phyloP scores from a whole-genome alignment of 371 early-diverging fungal species.

The Rhizopus stolonifer region DNA sequence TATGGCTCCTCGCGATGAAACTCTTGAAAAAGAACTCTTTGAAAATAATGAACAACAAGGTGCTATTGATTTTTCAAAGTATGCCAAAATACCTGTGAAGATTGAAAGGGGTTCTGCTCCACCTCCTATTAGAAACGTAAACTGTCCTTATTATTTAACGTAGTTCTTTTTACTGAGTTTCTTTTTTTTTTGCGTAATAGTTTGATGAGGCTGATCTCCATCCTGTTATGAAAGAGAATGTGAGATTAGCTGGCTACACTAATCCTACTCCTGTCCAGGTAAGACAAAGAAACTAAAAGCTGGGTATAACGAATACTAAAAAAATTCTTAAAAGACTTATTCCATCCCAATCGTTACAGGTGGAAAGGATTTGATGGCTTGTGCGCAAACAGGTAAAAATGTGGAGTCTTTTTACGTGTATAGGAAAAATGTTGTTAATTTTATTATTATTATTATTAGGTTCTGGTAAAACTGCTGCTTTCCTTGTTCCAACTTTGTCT shows the following conservation, averaged over 20 bases:
- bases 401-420: too few species aligned
- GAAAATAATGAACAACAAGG: constrained; percentile 34
- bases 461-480: constrained; percentile 91
- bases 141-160: not conserved
- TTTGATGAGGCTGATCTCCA: constrained; percentile 52
- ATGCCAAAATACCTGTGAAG: constrained; percentile 52
- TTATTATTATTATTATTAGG: too few species aligned
- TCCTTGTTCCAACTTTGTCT: constrained; percentile 90
- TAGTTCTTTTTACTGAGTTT: too few species aligned
- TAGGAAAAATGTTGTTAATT: too few species aligned
- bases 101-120: constrained; percentile 54
- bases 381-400: constrained; percentile 85
- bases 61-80: constrained; percentile 63
- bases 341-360: constrained; percentile 87
- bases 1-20: constrained; percentile 43
- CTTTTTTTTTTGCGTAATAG: too few species aligned
- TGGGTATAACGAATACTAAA: too few species aligned
- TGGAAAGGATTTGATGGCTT: constrained; percentile 79
- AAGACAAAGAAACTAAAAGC: too few species aligned
- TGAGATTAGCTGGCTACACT: constrained; percentile 53
- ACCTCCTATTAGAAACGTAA: constrained; percentile 40
- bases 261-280: constrained; percentile 75
- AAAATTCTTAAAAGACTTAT: constrained; percentile 44
- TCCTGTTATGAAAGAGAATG: constrained; percentile 55
- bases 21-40: constrained; percentile 56